Evolutionary conservation across 2,329 filamentous ascomycete species (phyloP).

Genomic region (Colletotrichum salicis): DNA sequence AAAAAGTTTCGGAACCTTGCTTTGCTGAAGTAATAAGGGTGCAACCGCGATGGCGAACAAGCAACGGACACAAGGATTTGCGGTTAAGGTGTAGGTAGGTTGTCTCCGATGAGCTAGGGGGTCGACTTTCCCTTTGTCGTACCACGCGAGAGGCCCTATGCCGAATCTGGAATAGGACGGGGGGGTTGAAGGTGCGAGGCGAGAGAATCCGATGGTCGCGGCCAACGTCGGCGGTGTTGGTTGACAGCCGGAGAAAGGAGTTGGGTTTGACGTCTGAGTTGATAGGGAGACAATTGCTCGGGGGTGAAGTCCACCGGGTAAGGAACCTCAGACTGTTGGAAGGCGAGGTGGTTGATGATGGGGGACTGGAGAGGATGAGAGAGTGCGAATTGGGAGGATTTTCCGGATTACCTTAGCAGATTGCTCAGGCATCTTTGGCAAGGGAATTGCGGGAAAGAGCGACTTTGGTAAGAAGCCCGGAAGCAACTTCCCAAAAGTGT

Average conservation of each 20-base stretch:
- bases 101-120: slow-evolving; percentile 17
- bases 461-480: slow-evolving; percentile 8
- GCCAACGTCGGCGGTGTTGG: neutral
- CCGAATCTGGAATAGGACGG: slow-evolving; percentile 18
- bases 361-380: neutral
- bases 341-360: neutral
- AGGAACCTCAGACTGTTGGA: neutral
- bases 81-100: neutral
- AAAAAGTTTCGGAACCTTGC: slow-evolving; percentile 33
- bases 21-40: slow-evolving; percentile 29
- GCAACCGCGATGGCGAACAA: slow-evolving; percentile 10
- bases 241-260: neutral
- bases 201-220: neutral
- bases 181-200: neutral
- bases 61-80: neutral
- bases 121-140: slow-evolving; percentile 5
- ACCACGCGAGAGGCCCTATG: slow-evolving; percentile 9
- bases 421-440: slow-evolving; percentile 6
- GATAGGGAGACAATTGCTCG: neutral
- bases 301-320: neutral
- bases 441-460: neutral
- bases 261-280: neutral
- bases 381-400: slow-evolving; percentile 17
- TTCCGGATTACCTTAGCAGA: slow-evolving; percentile 27
- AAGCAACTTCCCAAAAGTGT: slow-evolving; percentile 12